A percentile compares a stretch with the other conserved stretches of the same genome.
Evolutionary conservation across 345 rosid genomes (phyloP).

Genomic region (Diplotaxis tenuifolia): DNA sequence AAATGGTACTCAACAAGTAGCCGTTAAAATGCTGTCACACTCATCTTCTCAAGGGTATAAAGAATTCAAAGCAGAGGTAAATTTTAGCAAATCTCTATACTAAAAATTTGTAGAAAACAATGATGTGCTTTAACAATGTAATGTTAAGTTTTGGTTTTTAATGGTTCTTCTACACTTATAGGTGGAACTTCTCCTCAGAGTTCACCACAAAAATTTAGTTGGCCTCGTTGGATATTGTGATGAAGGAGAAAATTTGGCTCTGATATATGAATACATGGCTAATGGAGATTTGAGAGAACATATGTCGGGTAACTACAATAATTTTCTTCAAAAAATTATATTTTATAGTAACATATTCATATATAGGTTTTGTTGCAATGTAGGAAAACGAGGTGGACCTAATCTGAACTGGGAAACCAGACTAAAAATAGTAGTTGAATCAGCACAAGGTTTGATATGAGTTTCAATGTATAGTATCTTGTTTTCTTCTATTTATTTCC

Average conservation of each 20-base stretch:
- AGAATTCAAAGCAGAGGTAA: slow-evolving; percentile 51
- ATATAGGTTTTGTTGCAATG: background rate
- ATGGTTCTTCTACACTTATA: slow-evolving; percentile 9
- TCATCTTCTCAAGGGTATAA: slow-evolving; percentile 50
- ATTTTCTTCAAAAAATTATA: background rate
- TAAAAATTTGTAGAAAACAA: background rate
- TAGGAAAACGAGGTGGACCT: slow-evolving; percentile 28
- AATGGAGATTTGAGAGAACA: slow-evolving; percentile 33
- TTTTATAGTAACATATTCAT: background rate
- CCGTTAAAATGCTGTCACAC: slow-evolving; percentile 46
- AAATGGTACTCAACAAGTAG: slow-evolving; percentile 39
- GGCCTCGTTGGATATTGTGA: slow-evolving; percentile 44
- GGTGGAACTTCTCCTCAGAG: slow-evolving; percentile 46
- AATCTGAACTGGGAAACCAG: slow-evolving; percentile 46
- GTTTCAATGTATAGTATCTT: background rate
- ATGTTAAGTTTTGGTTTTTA: background rate
- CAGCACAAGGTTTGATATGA: slow-evolving; percentile 45
- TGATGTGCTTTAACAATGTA: background rate
- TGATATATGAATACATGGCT: slow-evolving; percentile 52
- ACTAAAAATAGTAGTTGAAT: slow-evolving; percentile 46
- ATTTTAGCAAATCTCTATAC: background rate
- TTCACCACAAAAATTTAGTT: slow-evolving; percentile 47
- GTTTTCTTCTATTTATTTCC: background rate
- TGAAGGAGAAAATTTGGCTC: slow-evolving; percentile 41
- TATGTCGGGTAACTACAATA: slow-evolving; percentile 27